Evolutionary conservation across 2,329 filamentous ascomycete species (phyloP).

Genomic region (Aurifilum marmelostoma): DNA sequence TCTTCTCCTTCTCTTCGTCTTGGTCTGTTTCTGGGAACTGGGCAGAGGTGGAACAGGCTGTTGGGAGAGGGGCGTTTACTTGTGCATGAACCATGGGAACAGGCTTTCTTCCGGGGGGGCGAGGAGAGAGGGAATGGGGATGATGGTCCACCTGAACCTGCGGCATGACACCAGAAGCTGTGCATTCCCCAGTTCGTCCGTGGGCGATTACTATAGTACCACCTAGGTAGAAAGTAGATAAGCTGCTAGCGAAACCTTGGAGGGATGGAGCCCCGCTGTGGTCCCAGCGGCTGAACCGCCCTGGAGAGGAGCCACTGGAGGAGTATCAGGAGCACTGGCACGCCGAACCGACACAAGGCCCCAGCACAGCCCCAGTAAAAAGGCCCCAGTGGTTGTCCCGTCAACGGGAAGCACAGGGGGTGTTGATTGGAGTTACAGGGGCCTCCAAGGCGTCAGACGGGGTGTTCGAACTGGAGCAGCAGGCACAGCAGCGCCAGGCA

Average conservation of each 20-base stretch:
- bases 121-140: not conserved
- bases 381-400: slow-evolving; percentile 2
- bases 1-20: not conserved
- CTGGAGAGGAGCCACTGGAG: not conserved
- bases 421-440: not conserved
- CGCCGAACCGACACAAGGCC: not conserved
- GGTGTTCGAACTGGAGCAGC: not conserved
- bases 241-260: not conserved
- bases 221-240: not conserved
- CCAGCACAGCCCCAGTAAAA: not conserved
- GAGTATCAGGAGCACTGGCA: not conserved
- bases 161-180: not conserved
- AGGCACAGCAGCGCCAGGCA: slow-evolving; percentile 4
- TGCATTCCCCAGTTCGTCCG: not conserved
- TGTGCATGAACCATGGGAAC: not conserved
- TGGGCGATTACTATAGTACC: not conserved
- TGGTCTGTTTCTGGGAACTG: not conserved
- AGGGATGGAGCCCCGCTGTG: slow-evolving; percentile 2
- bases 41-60: not conserved
- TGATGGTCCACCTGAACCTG: not conserved
- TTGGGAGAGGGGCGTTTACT: not conserved
- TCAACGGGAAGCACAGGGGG: slow-evolving; percentile 1
- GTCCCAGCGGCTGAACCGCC: slow-evolving; percentile 6
- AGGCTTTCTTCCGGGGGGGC: not conserved
- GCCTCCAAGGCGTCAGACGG: not conserved